These are phyloP conservation scores for Tetrapisispora taiwanensis DNA, from an alignment of 805 yeast genomes.

Conservation along the genomic window DNA sequence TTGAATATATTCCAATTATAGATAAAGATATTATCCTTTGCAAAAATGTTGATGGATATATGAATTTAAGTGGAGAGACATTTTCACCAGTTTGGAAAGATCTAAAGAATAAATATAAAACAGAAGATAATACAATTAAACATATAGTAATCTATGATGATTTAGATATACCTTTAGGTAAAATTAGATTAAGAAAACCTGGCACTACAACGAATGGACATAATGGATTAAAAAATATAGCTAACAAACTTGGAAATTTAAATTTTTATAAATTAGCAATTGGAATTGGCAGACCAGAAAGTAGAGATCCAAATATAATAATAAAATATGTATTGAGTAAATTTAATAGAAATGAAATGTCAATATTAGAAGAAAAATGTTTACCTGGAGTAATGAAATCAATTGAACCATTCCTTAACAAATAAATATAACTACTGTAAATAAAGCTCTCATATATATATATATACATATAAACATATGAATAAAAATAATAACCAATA, in stretches of 20 bases:
- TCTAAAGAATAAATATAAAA: constrained; percentile 10
- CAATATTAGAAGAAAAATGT: constrained; percentile 27
- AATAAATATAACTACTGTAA: no score
- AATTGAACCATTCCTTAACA: not conserved
- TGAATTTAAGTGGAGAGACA: constrained; percentile 65
- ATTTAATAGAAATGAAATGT: constrained; percentile 38
- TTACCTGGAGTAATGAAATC: not conserved
- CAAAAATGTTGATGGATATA: constrained; percentile 41
- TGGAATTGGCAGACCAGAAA: constrained; percentile 55
- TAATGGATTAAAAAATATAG: constrained; percentile 65
- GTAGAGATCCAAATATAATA: constrained; percentile 35
- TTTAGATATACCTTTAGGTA: constrained; percentile 54
- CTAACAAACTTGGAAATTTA: constrained; percentile 33
- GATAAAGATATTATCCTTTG: constrained; percentile 33
- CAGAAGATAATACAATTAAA: constrained; percentile 1
- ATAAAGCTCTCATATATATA: no score
- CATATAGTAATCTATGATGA: constrained; percentile 74
- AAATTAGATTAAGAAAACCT: constrained; percentile 49
- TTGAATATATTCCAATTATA: not conserved
- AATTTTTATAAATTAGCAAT: constrained; percentile 57
- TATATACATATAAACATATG: no score
- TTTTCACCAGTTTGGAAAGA: constrained; percentile 40
- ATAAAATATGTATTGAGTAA: constrained; percentile 54
- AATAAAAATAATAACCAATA: no score
- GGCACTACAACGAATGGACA: constrained; percentile 69